phyloP scores from a whole-genome alignment of 257 asterid genomes.

The Solanum sejunctum region DNA sequence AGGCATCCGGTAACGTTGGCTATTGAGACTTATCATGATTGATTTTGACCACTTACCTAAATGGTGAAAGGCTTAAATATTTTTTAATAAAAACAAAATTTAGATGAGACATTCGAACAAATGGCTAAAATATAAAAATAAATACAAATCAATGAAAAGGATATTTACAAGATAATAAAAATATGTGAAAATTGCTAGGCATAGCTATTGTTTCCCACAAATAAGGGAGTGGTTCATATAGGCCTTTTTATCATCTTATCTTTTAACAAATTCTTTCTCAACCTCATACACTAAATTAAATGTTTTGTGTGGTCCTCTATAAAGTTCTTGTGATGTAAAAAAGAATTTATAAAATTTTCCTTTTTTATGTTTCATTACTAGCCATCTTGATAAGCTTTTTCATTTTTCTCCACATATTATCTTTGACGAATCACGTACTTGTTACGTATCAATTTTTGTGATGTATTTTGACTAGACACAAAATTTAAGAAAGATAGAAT shows the following conservation, averaged over 20 bases:
- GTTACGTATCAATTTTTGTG: neutral
- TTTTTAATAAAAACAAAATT: neutral
- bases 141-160: neutral
- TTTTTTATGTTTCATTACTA: neutral
- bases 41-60: neutral
- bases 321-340: neutral
- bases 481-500: accelerated
- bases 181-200: neutral
- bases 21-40: neutral
- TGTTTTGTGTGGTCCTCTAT: constrained; percentile 13
- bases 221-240: constrained; percentile 46
- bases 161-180: neutral
- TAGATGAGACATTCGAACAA: neutral
- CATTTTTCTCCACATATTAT: neutral
- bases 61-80: neutral
- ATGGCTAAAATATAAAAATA: neutral
- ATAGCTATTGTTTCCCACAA: constrained; percentile 42
- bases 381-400: neutral
- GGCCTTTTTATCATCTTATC: constrained; percentile 63
- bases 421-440: neutral
- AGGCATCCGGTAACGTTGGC: neutral
- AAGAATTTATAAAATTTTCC: neutral
- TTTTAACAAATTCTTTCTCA: constrained; percentile 18
- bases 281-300: constrained; percentile 21
- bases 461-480: accelerated